A percentile compares a stretch with the other conserved stretches of the same genome.
phyloP scores from a whole-genome alignment of 352 stramenopile genomes.

The Thraustotheca clavata region DNA sequence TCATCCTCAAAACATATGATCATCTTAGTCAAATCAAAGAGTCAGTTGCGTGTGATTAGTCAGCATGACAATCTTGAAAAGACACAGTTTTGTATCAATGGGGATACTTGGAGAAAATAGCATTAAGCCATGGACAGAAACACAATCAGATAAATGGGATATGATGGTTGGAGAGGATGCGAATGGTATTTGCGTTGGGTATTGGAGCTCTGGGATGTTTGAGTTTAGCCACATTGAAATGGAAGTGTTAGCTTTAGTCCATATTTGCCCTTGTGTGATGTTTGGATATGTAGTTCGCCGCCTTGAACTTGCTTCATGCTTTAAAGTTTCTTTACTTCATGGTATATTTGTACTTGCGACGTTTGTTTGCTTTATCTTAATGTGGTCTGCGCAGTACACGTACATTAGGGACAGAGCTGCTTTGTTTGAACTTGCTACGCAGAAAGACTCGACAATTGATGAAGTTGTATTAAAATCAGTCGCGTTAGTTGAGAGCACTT shows the following conservation, averaged over 20 bases:
- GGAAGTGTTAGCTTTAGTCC: neutral
- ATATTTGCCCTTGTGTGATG: conserved; percentile 9
- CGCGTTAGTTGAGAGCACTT: neutral
- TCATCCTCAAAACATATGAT: neutral
- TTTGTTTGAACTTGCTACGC: neutral
- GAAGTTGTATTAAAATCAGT: neutral
- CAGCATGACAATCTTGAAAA: neutral
- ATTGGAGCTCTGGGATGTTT: conserved; percentile 8
- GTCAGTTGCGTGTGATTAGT: too few relatives aligned
- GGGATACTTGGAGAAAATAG: neutral
- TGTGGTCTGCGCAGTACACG: neutral
- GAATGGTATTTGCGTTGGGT: conserved; percentile 9
- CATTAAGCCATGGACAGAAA: neutral
- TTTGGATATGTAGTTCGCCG: conserved; percentile 5
- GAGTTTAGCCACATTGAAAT: neutral
- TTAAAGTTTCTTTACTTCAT: neutral
- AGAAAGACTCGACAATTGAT: neutral
- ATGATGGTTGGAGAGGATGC: too few relatives aligned
- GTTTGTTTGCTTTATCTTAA: neutral
- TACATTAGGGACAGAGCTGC: neutral
- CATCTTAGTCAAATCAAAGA: too few relatives aligned
- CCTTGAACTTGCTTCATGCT: neutral
- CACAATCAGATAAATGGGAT: neutral
- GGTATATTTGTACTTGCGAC: neutral
- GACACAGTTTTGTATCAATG: neutral